Evolutionary conservation across 2,329 filamentous ascomycete species (phyloP).

Genomic region (Venturia pyrina): DNA sequence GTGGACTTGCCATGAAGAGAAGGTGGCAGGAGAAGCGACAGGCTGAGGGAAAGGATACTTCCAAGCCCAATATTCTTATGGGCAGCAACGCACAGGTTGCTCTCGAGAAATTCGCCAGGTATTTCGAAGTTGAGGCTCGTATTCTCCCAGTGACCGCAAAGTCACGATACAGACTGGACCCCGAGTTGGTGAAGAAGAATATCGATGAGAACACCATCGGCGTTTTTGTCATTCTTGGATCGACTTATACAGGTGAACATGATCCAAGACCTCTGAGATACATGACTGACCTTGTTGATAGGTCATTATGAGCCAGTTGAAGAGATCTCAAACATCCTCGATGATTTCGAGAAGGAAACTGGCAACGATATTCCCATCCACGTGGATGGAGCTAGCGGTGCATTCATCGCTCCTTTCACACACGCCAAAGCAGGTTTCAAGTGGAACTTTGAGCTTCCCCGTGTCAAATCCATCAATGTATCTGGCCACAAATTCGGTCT

Average conservation of each 20-base stretch:
- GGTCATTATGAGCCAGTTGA: slow-evolving; percentile 65
- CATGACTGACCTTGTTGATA: background rate
- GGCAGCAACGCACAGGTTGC: slow-evolving; percentile 64
- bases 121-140: slow-evolving; percentile 62
- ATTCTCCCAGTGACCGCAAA: slow-evolving; percentile 53
- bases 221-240: slow-evolving; percentile 62
- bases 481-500: slow-evolving; percentile 55
- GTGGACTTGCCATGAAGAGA: slow-evolving; percentile 64
- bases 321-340: slow-evolving; percentile 54
- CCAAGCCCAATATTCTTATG: slow-evolving; percentile 64
- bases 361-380: slow-evolving; percentile 59
- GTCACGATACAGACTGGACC: slow-evolving; percentile 53
- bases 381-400: slow-evolving; percentile 52
- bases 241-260: slow-evolving; percentile 51
- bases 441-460: slow-evolving; percentile 42
- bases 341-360: slow-evolving; percentile 51
- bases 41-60: slow-evolving; percentile 51
- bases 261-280: background rate
- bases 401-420: slow-evolving; percentile 53
- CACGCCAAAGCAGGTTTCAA: slow-evolving; percentile 46
- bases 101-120: slow-evolving; percentile 61
- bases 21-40: slow-evolving; percentile 57
- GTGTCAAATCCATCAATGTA: slow-evolving; percentile 57
- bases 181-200: slow-evolving; percentile 52
- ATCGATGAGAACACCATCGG: slow-evolving; percentile 70